Evolutionary conservation across 192 early-diverging fungal species (phyloP).

Genomic region (Phycomyces blakesleeanus): DNA sequence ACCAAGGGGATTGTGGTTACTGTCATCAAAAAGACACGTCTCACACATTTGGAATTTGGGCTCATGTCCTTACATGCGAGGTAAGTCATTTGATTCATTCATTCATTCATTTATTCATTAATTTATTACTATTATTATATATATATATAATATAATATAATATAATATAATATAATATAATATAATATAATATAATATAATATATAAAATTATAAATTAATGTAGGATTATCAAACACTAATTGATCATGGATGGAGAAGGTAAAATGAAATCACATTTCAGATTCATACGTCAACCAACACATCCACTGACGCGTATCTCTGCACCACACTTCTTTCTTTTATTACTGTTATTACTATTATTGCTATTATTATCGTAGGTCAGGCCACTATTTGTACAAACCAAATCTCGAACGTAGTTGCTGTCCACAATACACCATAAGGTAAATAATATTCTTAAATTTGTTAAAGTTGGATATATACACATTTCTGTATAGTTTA

Average conservation of each 20-base stretch:
- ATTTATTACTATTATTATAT: too few relatives aligned
- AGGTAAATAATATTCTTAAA: too few relatives aligned
- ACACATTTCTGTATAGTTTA: too few relatives aligned
- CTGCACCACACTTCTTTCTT: too few relatives aligned
- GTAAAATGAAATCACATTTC: conserved; percentile 28
- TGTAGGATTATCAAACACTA: conserved; percentile 58
- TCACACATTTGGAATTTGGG: conserved; percentile 58
- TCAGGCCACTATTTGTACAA: conserved; percentile 75
- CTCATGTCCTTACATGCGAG: conserved; percentile 47
- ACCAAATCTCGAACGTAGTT: conserved; percentile 59
- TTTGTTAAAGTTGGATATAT: too few relatives aligned
- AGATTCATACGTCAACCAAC: too few relatives aligned
- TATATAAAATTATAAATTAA: not conserved
- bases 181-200: too few relatives aligned
- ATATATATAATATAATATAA: too few relatives aligned
- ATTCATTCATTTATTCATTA: too few relatives aligned
- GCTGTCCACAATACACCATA: conserved; percentile 76
- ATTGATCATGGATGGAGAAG: conserved; percentile 77
- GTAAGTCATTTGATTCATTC: conserved; percentile 19
- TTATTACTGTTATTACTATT: too few relatives aligned
- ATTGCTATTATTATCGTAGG: conserved; percentile 17
- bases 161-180: too few relatives aligned
- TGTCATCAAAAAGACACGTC: conserved; percentile 55
- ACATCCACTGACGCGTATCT: too few relatives aligned
- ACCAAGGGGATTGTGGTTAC: conserved; percentile 60